A percentile compares a stretch with the other conserved stretches of the same genome.
Conservation (phyloP, 305 asterid species). For the Rubia peregrina region DNA sequence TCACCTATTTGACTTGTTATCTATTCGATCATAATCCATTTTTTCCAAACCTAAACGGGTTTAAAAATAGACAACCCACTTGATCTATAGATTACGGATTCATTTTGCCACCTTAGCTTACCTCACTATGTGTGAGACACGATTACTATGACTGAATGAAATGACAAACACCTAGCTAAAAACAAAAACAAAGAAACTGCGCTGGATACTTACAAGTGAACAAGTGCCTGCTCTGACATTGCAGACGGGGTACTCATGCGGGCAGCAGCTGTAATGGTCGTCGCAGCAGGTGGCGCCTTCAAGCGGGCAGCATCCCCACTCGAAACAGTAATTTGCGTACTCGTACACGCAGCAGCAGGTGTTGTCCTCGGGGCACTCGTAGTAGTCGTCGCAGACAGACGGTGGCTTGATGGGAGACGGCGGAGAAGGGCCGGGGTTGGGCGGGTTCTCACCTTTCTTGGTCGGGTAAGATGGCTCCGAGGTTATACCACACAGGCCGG, state of each 20-base stretch:
- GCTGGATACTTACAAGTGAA: slow-evolving; percentile 40
- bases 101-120: no score
- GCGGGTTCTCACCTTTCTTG: slow-evolving; percentile 69
- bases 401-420: slow-evolving; percentile 68
- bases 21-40: no score
- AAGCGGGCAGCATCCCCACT: slow-evolving; percentile 94
- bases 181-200: no score
- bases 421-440: slow-evolving; percentile 83
- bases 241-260: slow-evolving; percentile 84
- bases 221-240: slow-evolving; percentile 63
- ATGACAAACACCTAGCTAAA: no score
- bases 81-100: no score
- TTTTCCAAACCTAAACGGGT: no score
- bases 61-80: no score
- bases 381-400: slow-evolving; percentile 50
- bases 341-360: slow-evolving; percentile 80
- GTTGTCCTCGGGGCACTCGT: slow-evolving; percentile 51
- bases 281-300: slow-evolving; percentile 88
- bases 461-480: slow-evolving; percentile 68
- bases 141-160: no score
- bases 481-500: slow-evolving; percentile 80
- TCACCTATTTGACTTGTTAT: no score
- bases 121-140: no score
- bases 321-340: slow-evolving; percentile 38
- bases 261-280: slow-evolving; percentile 88